Base-by-base conservation (phyloP, 2,329 filamentous ascomycete species). In the Cordyceps cateniannulata region DNA sequence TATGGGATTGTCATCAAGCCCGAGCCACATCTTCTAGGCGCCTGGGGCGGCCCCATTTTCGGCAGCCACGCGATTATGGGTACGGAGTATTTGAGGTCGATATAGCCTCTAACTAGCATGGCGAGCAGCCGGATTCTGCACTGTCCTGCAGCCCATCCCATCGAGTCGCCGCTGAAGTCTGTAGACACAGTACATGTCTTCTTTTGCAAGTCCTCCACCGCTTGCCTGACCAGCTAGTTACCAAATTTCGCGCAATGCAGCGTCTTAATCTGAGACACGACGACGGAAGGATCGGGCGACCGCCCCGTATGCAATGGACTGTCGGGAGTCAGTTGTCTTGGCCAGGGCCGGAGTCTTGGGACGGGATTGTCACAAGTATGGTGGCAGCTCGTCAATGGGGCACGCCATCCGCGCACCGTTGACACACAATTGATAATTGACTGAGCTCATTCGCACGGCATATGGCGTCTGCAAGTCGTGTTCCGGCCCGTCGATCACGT, bases 401-500 rank as follows among this genome's bases (percentile, higher is more conserved):
- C n/a, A 16, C 14, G 56, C 24, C 27, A 50, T 40, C 35, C n/a
- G 25, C 35, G 25, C 32, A 32, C 35, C 6, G 25, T 20, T 35
- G 27, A 35, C 24, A 44, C 38, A 42, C 38, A 16, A 35, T 59
- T 51, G 14, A 24, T n/a, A 44, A 59, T 42, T 3, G 6, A 16
- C 40, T 51, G 32, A 52, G 57, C 57, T 59, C 57, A 59, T 59
- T 40, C n/a, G 35, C 47, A 50, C 35, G 32, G 20, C 14, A 42
- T 35, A 59, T 59, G 47, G 57, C 57, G 57, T 45, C 53, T 27
- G 35, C 35, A 32, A 14, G 20, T n/a, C 22, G 20, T 52, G 9
- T 32, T 25, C 24, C 57, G 48, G 57, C 0, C 29, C 44, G 58
- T 60, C 50, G 58, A 60, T 60, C 58, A 53, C 48, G 48, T 49